phyloP scores from a whole-genome alignment of 139 green algal species.

The Chlamydomonas asymmetrica region DNA sequence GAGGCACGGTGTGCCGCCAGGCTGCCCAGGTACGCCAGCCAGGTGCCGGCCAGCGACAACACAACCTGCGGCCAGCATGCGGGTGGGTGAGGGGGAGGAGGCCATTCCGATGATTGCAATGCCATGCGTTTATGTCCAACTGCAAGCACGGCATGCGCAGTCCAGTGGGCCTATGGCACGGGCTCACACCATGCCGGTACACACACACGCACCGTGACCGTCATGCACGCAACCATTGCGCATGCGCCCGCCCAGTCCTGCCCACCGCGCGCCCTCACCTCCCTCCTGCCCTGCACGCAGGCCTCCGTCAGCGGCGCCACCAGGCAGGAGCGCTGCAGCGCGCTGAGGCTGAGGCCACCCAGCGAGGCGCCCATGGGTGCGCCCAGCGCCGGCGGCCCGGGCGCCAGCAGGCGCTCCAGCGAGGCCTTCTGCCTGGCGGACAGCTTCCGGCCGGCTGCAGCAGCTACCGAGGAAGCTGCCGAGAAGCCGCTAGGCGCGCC shows the following conservation, averaged over 20 bases:
- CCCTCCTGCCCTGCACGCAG: slow-evolving; percentile 24
- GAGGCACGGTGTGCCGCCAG: slow-evolving; percentile 22
- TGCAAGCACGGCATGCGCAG: no score
- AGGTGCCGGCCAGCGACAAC: slow-evolving; percentile 57
- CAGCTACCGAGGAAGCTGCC: no score
- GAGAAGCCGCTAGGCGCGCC: no score
- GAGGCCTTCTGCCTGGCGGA: slow-evolving; percentile 48
- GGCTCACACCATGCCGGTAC: no score
- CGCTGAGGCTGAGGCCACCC: not conserved
- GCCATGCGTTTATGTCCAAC: no score
- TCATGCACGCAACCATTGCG: no score
- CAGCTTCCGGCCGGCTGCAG: no score
- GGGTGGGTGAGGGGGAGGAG: no score
- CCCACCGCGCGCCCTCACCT: slow-evolving; percentile 7
- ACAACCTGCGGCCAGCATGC: slow-evolving; percentile 23
- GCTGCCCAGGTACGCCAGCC: slow-evolving; percentile 59
- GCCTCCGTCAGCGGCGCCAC: slow-evolving; percentile 66
- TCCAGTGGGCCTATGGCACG: no score
- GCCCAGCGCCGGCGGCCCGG: slow-evolving; percentile 12
- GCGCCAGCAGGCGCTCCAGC: slow-evolving; percentile 49
- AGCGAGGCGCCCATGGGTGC: not conserved
- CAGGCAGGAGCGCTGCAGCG: slow-evolving; percentile 51
- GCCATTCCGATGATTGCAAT: no score
- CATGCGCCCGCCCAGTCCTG: no score
- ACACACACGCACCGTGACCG: no score